Conservation (phyloP, 306 rosid genomes). For the Pyrus pyrifolia region DNA sequence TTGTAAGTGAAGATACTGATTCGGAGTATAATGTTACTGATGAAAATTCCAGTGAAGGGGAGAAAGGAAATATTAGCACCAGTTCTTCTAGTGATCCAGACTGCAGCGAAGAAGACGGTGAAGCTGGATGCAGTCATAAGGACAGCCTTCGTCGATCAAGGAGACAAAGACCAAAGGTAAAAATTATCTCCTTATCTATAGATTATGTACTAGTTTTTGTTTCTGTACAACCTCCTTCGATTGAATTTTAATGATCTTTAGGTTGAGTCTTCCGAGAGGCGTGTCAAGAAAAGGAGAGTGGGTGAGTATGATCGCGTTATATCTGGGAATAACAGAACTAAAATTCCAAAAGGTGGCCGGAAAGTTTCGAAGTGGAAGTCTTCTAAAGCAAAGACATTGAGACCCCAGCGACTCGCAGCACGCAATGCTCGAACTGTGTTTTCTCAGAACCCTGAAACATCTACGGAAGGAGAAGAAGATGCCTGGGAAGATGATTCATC, state of each 20-base stretch:
- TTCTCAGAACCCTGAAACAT: slow-evolving; percentile 47
- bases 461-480: slow-evolving; percentile 58
- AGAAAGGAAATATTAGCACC: slow-evolving; percentile 41
- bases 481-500: slow-evolving; percentile 51
- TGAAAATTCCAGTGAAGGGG: slow-evolving; percentile 63
- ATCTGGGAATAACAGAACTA: slow-evolving; percentile 41
- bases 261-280: slow-evolving; percentile 69
- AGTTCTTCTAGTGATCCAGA: slow-evolving; percentile 58
- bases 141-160: slow-evolving; percentile 73
- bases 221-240: slow-evolving; percentile 14
- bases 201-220: not conserved
- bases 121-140: slow-evolving; percentile 31
- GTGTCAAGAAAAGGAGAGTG: slow-evolving; percentile 62
- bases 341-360: slow-evolving; percentile 38
- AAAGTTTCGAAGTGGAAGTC: slow-evolving; percentile 48
- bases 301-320: slow-evolving; percentile 42
- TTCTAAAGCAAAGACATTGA: slow-evolving; percentile 41
- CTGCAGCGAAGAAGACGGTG: slow-evolving; percentile 42
- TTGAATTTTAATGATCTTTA: slow-evolving; percentile 29
- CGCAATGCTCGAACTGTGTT: slow-evolving; percentile 66
- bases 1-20: slow-evolving; percentile 61
- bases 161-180: slow-evolving; percentile 53
- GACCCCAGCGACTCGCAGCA: slow-evolving; percentile 75
- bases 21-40: slow-evolving; percentile 75
- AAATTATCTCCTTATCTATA: slow-evolving; percentile 19